A percentile compares a stretch with the other conserved stretches of the same genome.
Conservation (phyloP, 2,329 filamentous ascomycete species). For the Aureobasidium zeae region DNA sequence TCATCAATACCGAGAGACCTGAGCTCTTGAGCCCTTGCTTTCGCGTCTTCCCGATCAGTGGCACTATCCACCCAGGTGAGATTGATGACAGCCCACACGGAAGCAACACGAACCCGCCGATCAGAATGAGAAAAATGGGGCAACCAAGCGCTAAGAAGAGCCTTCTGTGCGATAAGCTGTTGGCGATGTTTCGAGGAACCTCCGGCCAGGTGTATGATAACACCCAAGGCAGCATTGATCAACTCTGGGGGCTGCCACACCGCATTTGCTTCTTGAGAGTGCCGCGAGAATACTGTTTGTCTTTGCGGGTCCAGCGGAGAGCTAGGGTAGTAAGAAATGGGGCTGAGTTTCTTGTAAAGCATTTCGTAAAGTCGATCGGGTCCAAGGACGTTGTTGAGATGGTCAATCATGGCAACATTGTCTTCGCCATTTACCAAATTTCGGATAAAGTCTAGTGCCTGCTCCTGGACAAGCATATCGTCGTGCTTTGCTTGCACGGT, state of each 20-base stretch:
- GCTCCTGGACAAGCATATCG: conserved; percentile 79
- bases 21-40: conserved; percentile 59
- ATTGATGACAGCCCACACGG: conserved; percentile 79
- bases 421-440: conserved; percentile 69
- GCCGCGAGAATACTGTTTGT: conserved; percentile 16
- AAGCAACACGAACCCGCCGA: conserved; percentile 63
- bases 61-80: conserved; percentile 74
- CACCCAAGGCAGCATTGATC: conserved; percentile 66
- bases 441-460: conserved; percentile 78
- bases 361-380: conserved; percentile 72
- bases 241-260: conserved; percentile 48
- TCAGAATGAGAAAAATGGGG: conserved; percentile 65
- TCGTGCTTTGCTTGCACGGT: conserved; percentile 61
- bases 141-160: conserved; percentile 63
- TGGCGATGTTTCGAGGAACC: conserved; percentile 70
- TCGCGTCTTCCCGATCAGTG: conserved; percentile 54
- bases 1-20: conserved; percentile 48
- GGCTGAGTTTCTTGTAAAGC: conserved; percentile 65
- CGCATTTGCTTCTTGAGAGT: conserved; percentile 37
- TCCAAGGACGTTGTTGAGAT: conserved; percentile 66
- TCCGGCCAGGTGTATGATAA: conserved; percentile 82
- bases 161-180: conserved; percentile 64
- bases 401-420: conserved; percentile 67
- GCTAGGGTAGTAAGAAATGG: conserved; percentile 36
- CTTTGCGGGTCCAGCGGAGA: background rate